Conservation (phyloP, 495 filamentous ascomycete genomes). For the Echria macrotheca region DNA sequence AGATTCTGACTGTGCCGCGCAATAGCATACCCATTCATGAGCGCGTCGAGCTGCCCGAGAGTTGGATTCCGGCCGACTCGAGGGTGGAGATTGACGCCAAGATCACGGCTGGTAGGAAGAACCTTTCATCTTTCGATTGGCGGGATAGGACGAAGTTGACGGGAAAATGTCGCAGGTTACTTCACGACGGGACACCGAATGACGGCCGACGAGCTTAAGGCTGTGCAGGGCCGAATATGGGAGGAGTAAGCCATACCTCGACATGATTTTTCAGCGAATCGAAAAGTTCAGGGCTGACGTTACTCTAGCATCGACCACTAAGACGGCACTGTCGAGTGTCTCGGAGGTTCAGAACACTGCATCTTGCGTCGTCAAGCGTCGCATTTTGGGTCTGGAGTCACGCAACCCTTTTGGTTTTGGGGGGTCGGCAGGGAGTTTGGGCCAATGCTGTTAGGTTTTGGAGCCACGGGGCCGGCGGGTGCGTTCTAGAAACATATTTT, state of each 20-base stretch:
- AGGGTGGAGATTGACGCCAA: slow-evolving; percentile 98
- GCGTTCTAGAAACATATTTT: background rate
- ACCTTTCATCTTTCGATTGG: slow-evolving; percentile 4
- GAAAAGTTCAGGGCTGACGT: slow-evolving; percentile 22
- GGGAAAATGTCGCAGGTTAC: slow-evolving; percentile 40
- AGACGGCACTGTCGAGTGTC: slow-evolving; percentile 4
- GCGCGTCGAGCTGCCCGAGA: slow-evolving; percentile 87
- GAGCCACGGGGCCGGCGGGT: background rate
- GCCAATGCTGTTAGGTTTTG: background rate
- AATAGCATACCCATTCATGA: slow-evolving; percentile 80
- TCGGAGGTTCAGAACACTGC: slow-evolving; percentile 1
- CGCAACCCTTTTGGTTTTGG: background rate
- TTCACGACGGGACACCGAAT: slow-evolving; percentile 89
- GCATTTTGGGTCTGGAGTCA: background rate
- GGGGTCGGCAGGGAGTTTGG: background rate
- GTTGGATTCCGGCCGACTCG: slow-evolving; percentile 90
- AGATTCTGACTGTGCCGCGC: slow-evolving; percentile 1
- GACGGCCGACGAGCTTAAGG: slow-evolving; percentile 76
- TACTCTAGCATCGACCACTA: slow-evolving; percentile 38
- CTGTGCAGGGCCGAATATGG: slow-evolving; percentile 88
- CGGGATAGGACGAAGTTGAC: slow-evolving; percentile 7
- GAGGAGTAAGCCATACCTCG: slow-evolving; percentile 57
- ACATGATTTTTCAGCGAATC: slow-evolving; percentile 11
- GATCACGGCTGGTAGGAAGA: slow-evolving; percentile 85
- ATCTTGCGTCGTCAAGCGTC: background rate